These are phyloP conservation scores for Gautieria morchelliformis DNA, from an alignment of 768 basidiomycete species.

Conservation along the genomic window DNA sequence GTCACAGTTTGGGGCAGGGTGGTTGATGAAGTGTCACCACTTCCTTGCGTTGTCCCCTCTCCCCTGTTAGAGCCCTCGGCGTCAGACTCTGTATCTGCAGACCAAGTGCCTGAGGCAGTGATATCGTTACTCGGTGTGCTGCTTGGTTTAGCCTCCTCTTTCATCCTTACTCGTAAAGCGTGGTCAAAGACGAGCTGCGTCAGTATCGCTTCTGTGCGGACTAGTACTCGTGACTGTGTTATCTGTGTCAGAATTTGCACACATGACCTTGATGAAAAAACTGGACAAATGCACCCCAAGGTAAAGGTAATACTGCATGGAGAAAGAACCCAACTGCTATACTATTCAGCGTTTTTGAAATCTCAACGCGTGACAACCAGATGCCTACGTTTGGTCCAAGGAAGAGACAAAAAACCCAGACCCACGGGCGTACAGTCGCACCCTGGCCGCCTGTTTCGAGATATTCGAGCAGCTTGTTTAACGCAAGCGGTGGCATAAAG, in stretches of 20 bases:
- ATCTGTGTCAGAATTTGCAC: slow-evolving; percentile 21
- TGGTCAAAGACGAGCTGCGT: slow-evolving; percentile 48
- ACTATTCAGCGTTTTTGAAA: neutral
- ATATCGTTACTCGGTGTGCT: slow-evolving; percentile 14
- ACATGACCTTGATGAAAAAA: slow-evolving; percentile 17
- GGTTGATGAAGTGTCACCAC: neutral
- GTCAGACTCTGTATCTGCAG: slow-evolving; percentile 9
- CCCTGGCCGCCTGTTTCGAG: slow-evolving; percentile 28
- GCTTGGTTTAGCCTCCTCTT: slow-evolving; percentile 27
- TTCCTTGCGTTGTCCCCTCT: slow-evolving; percentile 5
- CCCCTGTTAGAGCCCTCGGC: slow-evolving; percentile 11
- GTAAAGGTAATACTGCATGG: slow-evolving; percentile 33
- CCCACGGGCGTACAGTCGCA: slow-evolving; percentile 34
- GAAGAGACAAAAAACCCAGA: slow-evolving; percentile 33
- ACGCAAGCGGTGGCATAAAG: slow-evolving; percentile 20
- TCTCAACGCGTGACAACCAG: neutral
- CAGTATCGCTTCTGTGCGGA: slow-evolving; percentile 42
- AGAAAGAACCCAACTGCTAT: slow-evolving; percentile 17
- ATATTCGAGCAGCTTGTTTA: slow-evolving; percentile 31
- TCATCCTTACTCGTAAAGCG: slow-evolving; percentile 53
- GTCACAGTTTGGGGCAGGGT: neutral
- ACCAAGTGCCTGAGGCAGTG: slow-evolving; percentile 18
- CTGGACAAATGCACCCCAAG: slow-evolving; percentile 17
- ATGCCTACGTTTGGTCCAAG: slow-evolving; percentile 24
- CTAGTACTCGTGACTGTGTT: slow-evolving; percentile 32